Evolutionary conservation across 257 asterid genomes (phyloP).

Genomic region (Fraxinus americana): DNA sequence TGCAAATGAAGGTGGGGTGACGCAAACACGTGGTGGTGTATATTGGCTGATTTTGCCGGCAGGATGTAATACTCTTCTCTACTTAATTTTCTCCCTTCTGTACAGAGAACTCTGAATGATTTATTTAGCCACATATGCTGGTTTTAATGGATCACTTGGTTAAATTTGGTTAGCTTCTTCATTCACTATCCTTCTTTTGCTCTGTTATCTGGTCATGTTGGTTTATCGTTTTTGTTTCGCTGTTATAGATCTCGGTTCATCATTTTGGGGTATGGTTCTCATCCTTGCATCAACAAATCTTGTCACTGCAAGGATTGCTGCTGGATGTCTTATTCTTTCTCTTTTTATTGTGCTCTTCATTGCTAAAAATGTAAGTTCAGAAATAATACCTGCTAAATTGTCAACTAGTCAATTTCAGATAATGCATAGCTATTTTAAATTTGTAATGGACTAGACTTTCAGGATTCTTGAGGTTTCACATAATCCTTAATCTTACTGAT

Average conservation of each 20-base stretch:
- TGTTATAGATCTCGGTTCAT: slow-evolving; percentile 82
- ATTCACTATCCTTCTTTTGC: background rate
- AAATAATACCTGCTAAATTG: slow-evolving; percentile 2
- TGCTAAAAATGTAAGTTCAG: slow-evolving; percentile 77
- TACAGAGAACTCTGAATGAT: background rate
- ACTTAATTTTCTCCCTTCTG: slow-evolving; percentile 12
- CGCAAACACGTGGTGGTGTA: slow-evolving; percentile 90
- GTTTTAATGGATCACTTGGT: background rate
- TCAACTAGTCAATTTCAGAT: slow-evolving; percentile 11
- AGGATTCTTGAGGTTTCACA: background rate
- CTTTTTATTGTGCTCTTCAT: slow-evolving; percentile 81
- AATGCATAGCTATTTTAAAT: slow-evolving; percentile 3
- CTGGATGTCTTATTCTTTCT: slow-evolving; percentile 84
- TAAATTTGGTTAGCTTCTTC: background rate
- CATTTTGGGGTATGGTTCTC: slow-evolving; percentile 96
- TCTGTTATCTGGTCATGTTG: background rate
- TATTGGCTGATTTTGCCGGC: slow-evolving; percentile 97
- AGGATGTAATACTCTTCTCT: slow-evolving; percentile 67
- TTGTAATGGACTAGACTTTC: background rate
- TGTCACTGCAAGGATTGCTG: slow-evolving; percentile 79
- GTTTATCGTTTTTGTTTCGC: slow-evolving; percentile 13
- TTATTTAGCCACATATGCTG: background rate
- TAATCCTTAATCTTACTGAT: slow-evolving; percentile 10
- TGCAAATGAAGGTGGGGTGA: slow-evolving; percentile 92
- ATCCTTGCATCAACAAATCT: slow-evolving; percentile 88